phyloP scores from a whole-genome alignment of 2,329 filamentous ascomycete genomes.

The Penicillium rolfsii region DNA sequence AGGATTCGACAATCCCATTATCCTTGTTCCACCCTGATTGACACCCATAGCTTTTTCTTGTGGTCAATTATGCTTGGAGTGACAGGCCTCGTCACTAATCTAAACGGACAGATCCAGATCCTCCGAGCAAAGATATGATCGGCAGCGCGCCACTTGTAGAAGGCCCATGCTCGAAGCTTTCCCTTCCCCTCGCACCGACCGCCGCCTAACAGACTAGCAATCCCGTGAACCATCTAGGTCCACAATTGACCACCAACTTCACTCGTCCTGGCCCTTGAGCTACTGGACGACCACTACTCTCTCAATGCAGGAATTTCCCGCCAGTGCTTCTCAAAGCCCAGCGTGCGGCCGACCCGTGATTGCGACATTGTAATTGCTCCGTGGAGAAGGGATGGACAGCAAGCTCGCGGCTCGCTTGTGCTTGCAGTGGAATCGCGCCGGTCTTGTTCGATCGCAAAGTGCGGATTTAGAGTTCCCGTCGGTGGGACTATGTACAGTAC shows the following conservation, averaged over 20 bases:
- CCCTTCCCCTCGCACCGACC: background rate
- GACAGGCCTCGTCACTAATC: background rate
- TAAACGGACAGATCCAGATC: background rate
- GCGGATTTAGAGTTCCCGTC: background rate
- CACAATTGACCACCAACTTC: background rate
- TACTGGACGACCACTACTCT: background rate
- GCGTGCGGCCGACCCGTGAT: background rate
- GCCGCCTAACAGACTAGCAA: background rate
- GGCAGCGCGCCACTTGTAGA: background rate
- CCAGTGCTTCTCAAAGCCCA: background rate
- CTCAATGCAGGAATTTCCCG: background rate
- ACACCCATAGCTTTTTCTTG: background rate
- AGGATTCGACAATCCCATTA: background rate
- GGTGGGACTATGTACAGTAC: background rate
- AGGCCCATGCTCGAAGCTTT: background rate
- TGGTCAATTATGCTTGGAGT: background rate
- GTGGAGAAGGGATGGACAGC: background rate
- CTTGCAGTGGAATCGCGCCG: background rate
- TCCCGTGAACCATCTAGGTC: background rate
- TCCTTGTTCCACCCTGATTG: background rate
- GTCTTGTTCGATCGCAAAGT: background rate
- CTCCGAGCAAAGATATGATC: background rate
- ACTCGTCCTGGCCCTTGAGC: background rate
- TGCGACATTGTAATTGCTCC: background rate
- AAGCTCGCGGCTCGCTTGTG: no score